Evolutionary conservation across 1,139 yeast species (phyloP).

Genomic region (Taiozyma sp.): DNA sequence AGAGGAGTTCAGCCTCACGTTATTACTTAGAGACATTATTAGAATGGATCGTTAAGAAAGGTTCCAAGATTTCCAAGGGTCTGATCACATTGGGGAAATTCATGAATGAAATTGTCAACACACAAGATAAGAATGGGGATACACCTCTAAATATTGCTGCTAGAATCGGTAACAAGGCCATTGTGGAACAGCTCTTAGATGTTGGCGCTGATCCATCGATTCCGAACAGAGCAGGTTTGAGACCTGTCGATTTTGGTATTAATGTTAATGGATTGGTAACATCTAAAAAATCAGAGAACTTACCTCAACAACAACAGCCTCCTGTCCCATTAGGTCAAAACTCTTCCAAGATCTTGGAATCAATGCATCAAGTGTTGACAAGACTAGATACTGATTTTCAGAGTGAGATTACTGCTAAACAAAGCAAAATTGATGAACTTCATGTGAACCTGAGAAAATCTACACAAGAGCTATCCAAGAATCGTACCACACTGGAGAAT

Average conservation of each 20-base stretch:
- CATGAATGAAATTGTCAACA: constrained; percentile 61
- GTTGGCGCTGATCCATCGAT: constrained; percentile 81
- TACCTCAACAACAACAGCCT: neutral
- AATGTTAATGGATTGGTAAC: constrained; percentile 18
- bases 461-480: constrained; percentile 38
- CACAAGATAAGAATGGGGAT: constrained; percentile 81
- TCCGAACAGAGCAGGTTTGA: constrained; percentile 77
- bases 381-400: constrained; percentile 42
- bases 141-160: constrained; percentile 89
- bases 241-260: constrained; percentile 78
- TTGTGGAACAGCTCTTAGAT: constrained; percentile 74
- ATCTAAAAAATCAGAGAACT: constrained; percentile 13
- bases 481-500: constrained; percentile 38
- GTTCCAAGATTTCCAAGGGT: constrained; percentile 33
- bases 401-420: constrained; percentile 41
- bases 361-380: constrained; percentile 36
- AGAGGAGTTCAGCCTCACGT: constrained; percentile 62
- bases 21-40: constrained; percentile 73
- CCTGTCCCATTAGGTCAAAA: constrained; percentile 24
- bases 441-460: constrained; percentile 45
- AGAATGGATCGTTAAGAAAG: constrained; percentile 70
- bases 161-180: constrained; percentile 75
- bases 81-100: constrained; percentile 55
- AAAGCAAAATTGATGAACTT: constrained; percentile 37
- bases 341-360: constrained; percentile 30